Percentiles rank a stretch among this genome's conserved stretches.
phyloP scores from a whole-genome alignment of 2,329 filamentous ascomycete genomes.

The Aspergillus hiratsukae region DNA sequence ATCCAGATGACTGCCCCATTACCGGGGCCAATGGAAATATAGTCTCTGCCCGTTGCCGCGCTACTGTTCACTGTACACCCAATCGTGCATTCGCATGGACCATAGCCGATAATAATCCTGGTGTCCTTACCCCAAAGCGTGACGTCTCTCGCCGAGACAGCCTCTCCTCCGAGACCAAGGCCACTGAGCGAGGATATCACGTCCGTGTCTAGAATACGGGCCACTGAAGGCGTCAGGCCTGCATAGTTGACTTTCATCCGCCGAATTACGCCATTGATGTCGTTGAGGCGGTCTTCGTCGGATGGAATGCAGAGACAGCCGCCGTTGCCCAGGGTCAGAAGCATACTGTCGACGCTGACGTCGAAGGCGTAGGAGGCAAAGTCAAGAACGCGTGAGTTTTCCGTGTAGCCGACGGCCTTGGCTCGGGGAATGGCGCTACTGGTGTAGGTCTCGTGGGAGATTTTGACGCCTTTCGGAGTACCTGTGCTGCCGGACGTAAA shows the following conservation, averaged over 20 bases:
- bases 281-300: slow-evolving; percentile 44
- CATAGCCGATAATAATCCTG: slow-evolving; percentile 44
- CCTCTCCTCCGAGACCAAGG: slow-evolving; percentile 44
- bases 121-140: slow-evolving; percentile 39
- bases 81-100: slow-evolving; percentile 41
- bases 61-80: slow-evolving; percentile 38
- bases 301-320: slow-evolving; percentile 58
- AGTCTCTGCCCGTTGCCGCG: slow-evolving; percentile 29
- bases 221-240: slow-evolving; percentile 59
- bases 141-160: slow-evolving; percentile 38
- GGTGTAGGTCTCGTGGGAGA: slow-evolving; percentile 57
- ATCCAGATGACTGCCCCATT: slow-evolving; percentile 38
- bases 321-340: slow-evolving; percentile 52
- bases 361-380: slow-evolving; percentile 55
- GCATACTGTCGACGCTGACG: slow-evolving; percentile 51
- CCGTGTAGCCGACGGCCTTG: slow-evolving; percentile 46
- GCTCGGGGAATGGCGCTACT: slow-evolving; percentile 54
- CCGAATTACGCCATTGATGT: slow-evolving; percentile 49
- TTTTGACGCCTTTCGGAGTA: slow-evolving; percentile 54
- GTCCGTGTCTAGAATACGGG: slow-evolving; percentile 41
- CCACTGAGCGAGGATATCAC: slow-evolving; percentile 40
- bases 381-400: slow-evolving; percentile 57
- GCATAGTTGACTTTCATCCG: slow-evolving; percentile 51
- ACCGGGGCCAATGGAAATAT: slow-evolving; percentile 37
- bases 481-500: slow-evolving; percentile 56